Percentiles rank a stretch among this genome's conserved stretches.
phyloP scores from a whole-genome alignment of 2,329 filamentous ascomycete genomes.

The Neophaeococcomyces aloes region DNA sequence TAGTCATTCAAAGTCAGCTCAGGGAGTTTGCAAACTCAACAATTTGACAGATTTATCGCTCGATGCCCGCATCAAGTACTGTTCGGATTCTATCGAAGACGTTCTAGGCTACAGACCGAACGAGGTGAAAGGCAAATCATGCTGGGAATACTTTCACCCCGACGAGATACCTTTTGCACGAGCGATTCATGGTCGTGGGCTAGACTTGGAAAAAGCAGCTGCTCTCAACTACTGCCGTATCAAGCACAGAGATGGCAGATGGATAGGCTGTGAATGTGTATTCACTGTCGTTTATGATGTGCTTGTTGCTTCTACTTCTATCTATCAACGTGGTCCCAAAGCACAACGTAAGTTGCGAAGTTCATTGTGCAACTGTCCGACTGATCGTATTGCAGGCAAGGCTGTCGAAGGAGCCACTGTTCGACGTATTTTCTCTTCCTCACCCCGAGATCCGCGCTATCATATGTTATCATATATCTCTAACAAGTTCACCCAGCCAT shows the following conservation, averaged over 20 bases:
- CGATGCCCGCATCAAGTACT: slow-evolving; percentile 71
- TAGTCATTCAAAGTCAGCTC: slow-evolving; percentile 30
- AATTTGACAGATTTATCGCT: slow-evolving; percentile 53
- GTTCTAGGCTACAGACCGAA: slow-evolving; percentile 70
- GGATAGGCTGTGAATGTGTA: slow-evolving; percentile 75
- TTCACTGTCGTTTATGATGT: slow-evolving; percentile 85
- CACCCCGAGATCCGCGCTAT: slow-evolving; percentile 71
- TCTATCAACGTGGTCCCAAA: slow-evolving; percentile 58
- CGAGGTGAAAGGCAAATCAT: slow-evolving; percentile 64
- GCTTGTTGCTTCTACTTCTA: slow-evolving; percentile 70
- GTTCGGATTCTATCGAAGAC: slow-evolving; percentile 71
- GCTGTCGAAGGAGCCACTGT: slow-evolving; percentile 68
- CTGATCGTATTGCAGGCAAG: slow-evolving; percentile 47
- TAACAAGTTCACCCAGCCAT: slow-evolving; percentile 54
- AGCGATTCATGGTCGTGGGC: slow-evolving; percentile 59
- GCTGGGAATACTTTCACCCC: slow-evolving; percentile 78
- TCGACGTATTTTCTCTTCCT: slow-evolving; percentile 68
- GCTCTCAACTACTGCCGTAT: slow-evolving; percentile 72
- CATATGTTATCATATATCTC: slow-evolving; percentile 83
- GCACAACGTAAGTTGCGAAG: slow-evolving; percentile 56
- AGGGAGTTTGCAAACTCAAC: slow-evolving; percentile 9
- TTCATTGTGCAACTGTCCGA: slow-evolving; percentile 13
- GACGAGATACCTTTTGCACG: slow-evolving; percentile 68
- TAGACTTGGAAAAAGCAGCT: slow-evolving; percentile 72
- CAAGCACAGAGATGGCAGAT: slow-evolving; percentile 56